Evolutionary conservation across 2,329 filamentous ascomycete genomes (phyloP).

Genomic region (Cryphonectria parasitica): DNA sequence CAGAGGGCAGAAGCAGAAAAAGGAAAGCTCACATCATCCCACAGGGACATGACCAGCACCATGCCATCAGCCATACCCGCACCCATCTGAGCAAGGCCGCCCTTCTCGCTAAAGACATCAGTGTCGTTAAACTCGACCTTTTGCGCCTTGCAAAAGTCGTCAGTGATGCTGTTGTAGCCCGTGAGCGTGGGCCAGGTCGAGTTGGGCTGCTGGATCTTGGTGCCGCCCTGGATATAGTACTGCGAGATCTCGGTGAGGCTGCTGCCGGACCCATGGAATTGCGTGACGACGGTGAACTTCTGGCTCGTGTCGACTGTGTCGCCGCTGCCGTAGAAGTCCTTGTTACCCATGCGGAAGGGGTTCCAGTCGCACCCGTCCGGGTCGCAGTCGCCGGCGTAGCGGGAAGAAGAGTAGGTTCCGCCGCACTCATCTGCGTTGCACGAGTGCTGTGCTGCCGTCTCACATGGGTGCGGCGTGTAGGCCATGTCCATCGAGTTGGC

Average conservation of each 20-base stretch:
- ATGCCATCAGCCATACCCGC: constrained; percentile 57
- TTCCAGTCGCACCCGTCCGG: constrained; percentile 70
- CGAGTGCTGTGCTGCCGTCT: constrained; percentile 42
- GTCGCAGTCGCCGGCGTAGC: constrained; percentile 64
- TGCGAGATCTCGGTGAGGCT: constrained; percentile 57
- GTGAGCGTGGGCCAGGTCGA: constrained; percentile 37
- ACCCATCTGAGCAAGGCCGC: constrained; percentile 59
- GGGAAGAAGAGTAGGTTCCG: constrained; percentile 51
- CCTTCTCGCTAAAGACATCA: constrained; percentile 53
- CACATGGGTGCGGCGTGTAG: constrained; percentile 63
- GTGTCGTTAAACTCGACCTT: constrained; percentile 57
- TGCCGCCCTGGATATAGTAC: constrained; percentile 64
- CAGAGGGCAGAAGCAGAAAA: not conserved
- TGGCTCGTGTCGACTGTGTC: constrained; percentile 60
- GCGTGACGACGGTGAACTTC: constrained; percentile 65
- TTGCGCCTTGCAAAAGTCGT: constrained; percentile 58
- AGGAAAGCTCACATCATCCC: constrained; percentile 53
- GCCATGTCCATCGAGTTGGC: constrained; percentile 64
- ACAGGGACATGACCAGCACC: constrained; percentile 65
- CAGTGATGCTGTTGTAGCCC: constrained; percentile 48
- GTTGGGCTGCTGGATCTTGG: constrained; percentile 49
- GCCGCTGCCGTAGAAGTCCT: constrained; percentile 62
- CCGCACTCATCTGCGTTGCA: constrained; percentile 53
- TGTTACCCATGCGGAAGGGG: constrained; percentile 64
- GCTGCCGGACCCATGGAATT: constrained; percentile 56